These are phyloP conservation scores for Chalciporus sphaerocephalus DNA, from an alignment of 768 basidiomycete genomes.

Conservation along the genomic window DNA sequence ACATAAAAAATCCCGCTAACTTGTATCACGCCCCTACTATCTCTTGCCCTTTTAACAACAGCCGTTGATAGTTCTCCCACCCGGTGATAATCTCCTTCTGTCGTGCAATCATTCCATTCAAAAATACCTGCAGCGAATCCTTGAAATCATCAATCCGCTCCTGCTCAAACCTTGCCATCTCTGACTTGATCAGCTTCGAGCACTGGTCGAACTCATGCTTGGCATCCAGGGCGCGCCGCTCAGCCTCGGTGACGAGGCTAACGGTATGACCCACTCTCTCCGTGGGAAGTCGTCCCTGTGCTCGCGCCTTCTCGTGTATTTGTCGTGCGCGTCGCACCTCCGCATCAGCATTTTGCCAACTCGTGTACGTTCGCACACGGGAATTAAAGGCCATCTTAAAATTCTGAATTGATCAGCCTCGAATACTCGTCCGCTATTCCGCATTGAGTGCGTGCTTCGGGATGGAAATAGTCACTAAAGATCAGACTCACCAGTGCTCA, in stretches of 20 bases:
- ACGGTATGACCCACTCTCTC: slow-evolving; percentile 74
- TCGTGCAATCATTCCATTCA: slow-evolving; percentile 80
- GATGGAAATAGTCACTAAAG: not conserved
- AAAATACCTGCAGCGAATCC: slow-evolving; percentile 69
- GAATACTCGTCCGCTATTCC: slow-evolving; percentile 80
- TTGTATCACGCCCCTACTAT: not conserved
- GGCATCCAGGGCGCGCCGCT: slow-evolving; percentile 76
- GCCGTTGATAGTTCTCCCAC: slow-evolving; percentile 82
- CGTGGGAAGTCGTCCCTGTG: slow-evolving; percentile 65
- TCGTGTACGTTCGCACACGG: slow-evolving; percentile 75
- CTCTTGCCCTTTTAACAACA: slow-evolving; percentile 47
- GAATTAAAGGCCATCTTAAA: slow-evolving; percentile 80
- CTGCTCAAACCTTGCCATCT: slow-evolving; percentile 87
- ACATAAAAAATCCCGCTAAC: no score
- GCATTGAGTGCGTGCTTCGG: slow-evolving; percentile 6
- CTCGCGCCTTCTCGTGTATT: slow-evolving; percentile 75
- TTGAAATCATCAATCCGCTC: slow-evolving; percentile 95
- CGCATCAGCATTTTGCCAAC: slow-evolving; percentile 77
- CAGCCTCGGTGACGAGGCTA: slow-evolving; percentile 79
- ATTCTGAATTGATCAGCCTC: slow-evolving; percentile 69
- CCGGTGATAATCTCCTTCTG: slow-evolving; percentile 80
- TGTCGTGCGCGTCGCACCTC: slow-evolving; percentile 70
- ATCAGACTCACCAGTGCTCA: slow-evolving; percentile 58
- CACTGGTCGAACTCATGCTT: slow-evolving; percentile 88
- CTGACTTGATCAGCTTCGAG: slow-evolving; percentile 82